A percentile compares a stretch with the other conserved stretches of the same genome.
These are phyloP conservation scores for Kodamaea lidongshanica DNA, from an alignment of 805 yeast genomes.

Conservation along the genomic window DNA sequence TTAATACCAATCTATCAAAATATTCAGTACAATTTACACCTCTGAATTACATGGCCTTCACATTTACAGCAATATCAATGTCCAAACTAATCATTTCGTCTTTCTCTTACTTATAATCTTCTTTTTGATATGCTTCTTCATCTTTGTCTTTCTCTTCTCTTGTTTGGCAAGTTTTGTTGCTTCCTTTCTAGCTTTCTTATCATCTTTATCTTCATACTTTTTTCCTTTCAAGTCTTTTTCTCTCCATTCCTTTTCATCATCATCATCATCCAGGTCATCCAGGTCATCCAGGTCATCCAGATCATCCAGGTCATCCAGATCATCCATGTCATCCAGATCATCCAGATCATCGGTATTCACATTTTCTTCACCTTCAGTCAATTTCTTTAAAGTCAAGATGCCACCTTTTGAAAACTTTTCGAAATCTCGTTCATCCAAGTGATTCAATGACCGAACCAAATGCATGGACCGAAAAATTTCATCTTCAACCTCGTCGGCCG, in stretches of 20 bases:
- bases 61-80: too few species aligned
- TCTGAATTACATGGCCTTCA: too few species aligned
- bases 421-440: constrained; percentile 86
- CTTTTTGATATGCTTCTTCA: constrained; percentile 80
- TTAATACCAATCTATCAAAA: too few species aligned
- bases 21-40: too few species aligned
- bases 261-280: constrained; percentile 26
- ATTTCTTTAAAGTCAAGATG: constrained; percentile 66
- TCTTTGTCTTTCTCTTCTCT: constrained; percentile 73
- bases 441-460: constrained; percentile 70
- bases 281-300: constrained; percentile 24
- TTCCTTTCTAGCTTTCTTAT: constrained; percentile 66
- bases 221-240: constrained; percentile 56
- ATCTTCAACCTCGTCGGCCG: constrained; percentile 59
- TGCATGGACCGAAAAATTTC: constrained; percentile 81
- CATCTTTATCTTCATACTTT: constrained; percentile 72
- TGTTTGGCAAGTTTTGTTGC: constrained; percentile 70
- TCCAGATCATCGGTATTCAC: constrained; percentile 23
- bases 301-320: constrained; percentile 22
- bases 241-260: constrained; percentile 31
- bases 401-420: constrained; percentile 73
- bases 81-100: constrained; percentile 14
- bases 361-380: constrained; percentile 32
- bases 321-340: constrained; percentile 17
- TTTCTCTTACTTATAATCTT: constrained; percentile 51